Evolutionary conservation across 202 grass and related monocot genomes (phyloP), one percentile per base, ranked within the genome.

Genomic region (Zizania palustris): DNA sequence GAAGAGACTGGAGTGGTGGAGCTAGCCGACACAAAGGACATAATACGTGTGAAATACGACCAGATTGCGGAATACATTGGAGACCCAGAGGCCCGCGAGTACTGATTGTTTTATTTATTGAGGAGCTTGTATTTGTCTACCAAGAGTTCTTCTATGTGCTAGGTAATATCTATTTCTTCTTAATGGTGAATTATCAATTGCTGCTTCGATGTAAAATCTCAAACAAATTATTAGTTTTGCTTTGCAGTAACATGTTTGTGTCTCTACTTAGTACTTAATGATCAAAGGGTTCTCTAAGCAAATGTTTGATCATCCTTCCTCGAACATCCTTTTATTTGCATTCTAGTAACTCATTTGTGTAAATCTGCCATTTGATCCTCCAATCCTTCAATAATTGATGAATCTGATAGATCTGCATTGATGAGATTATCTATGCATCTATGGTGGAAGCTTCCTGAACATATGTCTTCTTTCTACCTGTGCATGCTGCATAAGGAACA

Each of bases 11-110:
- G 80, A 55, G 14, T 98, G 42, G 87, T 98, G 45, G 84, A 93
- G 71, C 85, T 95, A 59, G 87, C 91, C 0, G 87, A 95, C 85
- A 82, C 77, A 15, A 93, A 92, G 66, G 83, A 82, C 63, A 81
- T 95, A 75, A 57, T 99, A 36, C 91, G 78, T 62, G 89, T 99
- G 71, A 77, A 83, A 74, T 84, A 95, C 22, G 92, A 95, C 45
- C 89, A 95, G 67, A 87, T 99, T 60, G 91, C 96, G 3, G 96
- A 99, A 65, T 99, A 92, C 33, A 69, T 88, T 86, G 91, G 89
- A 55, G 96, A 95, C 22, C 91, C 96, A 5, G 80, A 88, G 75
- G 69, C 86, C 55, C 85, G 95, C 53, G 96, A 89, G 12, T 90
- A 89, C 84, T 95, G 79, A 90, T 81, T 74, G 19, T 73, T 60